phyloP scores from a whole-genome alignment of 2,329 filamentous ascomycete species.

The Blumeriella jaapii region DNA sequence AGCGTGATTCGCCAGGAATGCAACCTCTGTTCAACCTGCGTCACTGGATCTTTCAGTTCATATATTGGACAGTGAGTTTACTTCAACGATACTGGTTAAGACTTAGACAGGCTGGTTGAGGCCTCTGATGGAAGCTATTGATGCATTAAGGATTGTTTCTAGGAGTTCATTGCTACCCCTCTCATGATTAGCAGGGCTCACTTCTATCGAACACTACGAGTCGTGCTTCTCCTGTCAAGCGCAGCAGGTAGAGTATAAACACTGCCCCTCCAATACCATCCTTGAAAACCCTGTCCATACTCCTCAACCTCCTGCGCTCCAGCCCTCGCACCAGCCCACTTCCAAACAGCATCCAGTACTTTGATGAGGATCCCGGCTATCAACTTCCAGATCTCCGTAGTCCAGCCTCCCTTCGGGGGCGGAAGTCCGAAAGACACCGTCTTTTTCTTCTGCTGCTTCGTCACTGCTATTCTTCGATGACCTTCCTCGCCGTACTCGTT shows the following conservation, averaged over 20 bases:
- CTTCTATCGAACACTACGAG: neutral
- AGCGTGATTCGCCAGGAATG: too few species aligned
- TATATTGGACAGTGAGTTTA: too few species aligned
- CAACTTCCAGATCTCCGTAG: constrained; percentile 1
- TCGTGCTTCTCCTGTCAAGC: neutral
- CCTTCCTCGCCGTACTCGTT: constrained; percentile 6
- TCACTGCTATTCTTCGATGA: constrained; percentile 6
- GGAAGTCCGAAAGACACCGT: constrained; percentile 4
- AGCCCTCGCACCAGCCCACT: constrained; percentile 8
- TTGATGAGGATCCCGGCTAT: constrained; percentile 1
- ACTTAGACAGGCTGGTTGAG: too few species aligned
- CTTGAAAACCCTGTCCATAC: constrained; percentile 9
- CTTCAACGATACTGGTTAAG: too few species aligned
- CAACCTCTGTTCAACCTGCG: too few species aligned
- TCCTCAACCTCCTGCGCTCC: constrained; percentile 11
- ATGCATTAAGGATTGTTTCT: too few species aligned
- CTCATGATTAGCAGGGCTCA: neutral
- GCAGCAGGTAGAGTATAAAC: constrained; percentile 3
- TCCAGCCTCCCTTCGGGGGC: neutral
- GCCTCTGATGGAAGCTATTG: too few species aligned
- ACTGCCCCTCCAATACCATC: constrained; percentile 14
- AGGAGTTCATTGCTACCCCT: too few species aligned
- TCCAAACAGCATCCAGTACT: constrained; percentile 12
- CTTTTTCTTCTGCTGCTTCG: neutral
- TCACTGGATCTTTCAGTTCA: too few species aligned